phyloP scores from a whole-genome alignment of 208 protist species.

The Trypanosoma avium region DNA sequence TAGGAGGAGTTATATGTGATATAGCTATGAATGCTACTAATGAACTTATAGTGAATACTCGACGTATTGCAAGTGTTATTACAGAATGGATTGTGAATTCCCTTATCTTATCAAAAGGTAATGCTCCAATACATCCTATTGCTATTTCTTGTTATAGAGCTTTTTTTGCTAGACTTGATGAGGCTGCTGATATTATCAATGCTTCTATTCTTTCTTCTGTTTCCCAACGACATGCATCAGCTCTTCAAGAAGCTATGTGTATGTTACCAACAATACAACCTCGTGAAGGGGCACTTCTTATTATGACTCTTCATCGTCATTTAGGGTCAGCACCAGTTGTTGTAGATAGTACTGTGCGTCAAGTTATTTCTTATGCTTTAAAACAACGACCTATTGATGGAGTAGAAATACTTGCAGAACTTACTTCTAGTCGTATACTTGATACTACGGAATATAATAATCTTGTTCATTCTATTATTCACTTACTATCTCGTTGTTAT shows the following conservation, averaged over 20 bases:
- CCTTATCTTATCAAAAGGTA: slow-evolving; percentile 41
- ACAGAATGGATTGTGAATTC: slow-evolving; percentile 40
- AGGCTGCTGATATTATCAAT: slow-evolving; percentile 59
- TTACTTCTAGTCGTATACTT: slow-evolving; percentile 70
- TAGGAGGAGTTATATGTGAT: slow-evolving; percentile 60
- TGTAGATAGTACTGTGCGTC: slow-evolving; percentile 49
- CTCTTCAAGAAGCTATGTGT: slow-evolving; percentile 58
- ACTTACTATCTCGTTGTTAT: slow-evolving; percentile 64
- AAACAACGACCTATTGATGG: slow-evolving; percentile 57
- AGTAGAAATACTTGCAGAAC: slow-evolving; percentile 74
- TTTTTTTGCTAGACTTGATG: slow-evolving; percentile 72
- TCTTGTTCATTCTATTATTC: slow-evolving; percentile 57
- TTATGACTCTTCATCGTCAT: slow-evolving; percentile 76
- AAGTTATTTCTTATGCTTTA: slow-evolving; percentile 55
- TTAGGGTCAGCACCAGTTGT: slow-evolving; percentile 63
- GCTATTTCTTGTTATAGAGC: slow-evolving; percentile 44
- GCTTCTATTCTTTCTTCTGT: slow-evolving; percentile 67
- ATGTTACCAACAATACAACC: slow-evolving; percentile 58
- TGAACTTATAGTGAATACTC: slow-evolving; percentile 40
- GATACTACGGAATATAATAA: slow-evolving; percentile 65
- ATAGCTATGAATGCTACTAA: slow-evolving; percentile 19
- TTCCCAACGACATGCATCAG: slow-evolving; percentile 32
- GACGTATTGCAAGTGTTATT: slow-evolving; percentile 52
- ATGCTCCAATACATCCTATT: slow-evolving; percentile 31
- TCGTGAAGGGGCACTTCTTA: slow-evolving; percentile 57